phyloP scores from a whole-genome alignment of 352 stramenopile species.

The Phytophthora tentaculata region DNA sequence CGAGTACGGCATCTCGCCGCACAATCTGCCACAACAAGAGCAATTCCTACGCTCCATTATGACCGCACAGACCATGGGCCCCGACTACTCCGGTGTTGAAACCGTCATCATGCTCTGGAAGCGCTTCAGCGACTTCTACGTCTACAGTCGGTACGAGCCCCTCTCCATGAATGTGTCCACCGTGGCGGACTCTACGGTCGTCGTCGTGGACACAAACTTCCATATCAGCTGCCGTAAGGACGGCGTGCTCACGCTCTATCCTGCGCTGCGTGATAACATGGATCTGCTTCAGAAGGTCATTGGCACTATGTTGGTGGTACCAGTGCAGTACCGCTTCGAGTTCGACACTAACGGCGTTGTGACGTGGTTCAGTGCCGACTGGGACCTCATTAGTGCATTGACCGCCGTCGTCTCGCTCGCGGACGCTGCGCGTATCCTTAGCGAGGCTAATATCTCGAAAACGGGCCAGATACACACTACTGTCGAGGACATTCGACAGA shows the following conservation, averaged over 20 bases:
- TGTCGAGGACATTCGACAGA: constrained; percentile 24
- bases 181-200: constrained; percentile 48
- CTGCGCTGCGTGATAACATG: constrained; percentile 43
- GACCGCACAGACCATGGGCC: constrained; percentile 46
- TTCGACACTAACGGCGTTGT: constrained; percentile 49
- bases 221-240: constrained; percentile 47
- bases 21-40: constrained; percentile 41
- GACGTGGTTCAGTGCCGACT: constrained; percentile 66
- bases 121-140: constrained; percentile 53
- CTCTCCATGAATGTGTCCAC: constrained; percentile 41
- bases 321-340: constrained; percentile 58
- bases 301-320: constrained; percentile 42
- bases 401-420: constrained; percentile 50
- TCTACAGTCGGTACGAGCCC: constrained; percentile 41
- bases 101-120: constrained; percentile 52
- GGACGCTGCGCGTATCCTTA: constrained; percentile 50
- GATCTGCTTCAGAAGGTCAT: constrained; percentile 62
- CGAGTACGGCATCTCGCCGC: constrained; percentile 46
- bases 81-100: constrained; percentile 60
- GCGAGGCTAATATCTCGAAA: constrained; percentile 54
- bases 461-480: constrained; percentile 58
- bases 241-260: constrained; percentile 52
- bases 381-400: constrained; percentile 61
- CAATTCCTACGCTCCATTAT: constrained; percentile 62
- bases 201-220: constrained; percentile 52